A percentile compares a stretch with the other conserved stretches of the same genome.
Conservation (phyloP, 192 early-diverging fungal species). For the Dimargaris xerosporica region DNA sequence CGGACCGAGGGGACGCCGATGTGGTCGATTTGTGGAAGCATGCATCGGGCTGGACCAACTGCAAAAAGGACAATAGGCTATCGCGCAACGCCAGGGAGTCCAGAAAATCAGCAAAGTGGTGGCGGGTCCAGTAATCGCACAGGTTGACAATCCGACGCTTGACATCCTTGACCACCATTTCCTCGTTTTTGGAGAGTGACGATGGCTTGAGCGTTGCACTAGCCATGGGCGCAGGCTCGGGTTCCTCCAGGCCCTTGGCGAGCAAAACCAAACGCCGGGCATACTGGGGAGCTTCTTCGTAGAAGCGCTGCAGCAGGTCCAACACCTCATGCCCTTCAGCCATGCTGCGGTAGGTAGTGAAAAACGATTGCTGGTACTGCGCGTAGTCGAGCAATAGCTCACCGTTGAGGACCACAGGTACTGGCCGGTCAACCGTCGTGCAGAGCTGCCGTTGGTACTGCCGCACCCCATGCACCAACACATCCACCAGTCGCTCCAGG, state of each 20-base stretch:
- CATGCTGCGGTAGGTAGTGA: constrained; percentile 6
- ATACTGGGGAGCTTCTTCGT: neutral
- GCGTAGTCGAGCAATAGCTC: constrained; percentile 7
- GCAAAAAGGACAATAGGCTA: constrained; percentile 26
- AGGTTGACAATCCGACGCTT: constrained; percentile 33
- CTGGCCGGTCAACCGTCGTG: neutral
- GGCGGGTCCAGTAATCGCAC: constrained; percentile 42
- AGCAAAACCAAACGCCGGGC: neutral
- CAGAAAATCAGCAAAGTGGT: constrained; percentile 44
- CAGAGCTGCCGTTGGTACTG: constrained; percentile 12
- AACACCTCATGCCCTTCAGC: neutral
- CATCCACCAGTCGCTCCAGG: constrained; percentile 33
- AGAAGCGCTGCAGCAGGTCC: neutral
- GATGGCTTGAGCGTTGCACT: neutral
- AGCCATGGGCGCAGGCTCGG: neutral
- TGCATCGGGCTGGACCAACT: constrained; percentile 9
- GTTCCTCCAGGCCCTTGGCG: neutral
- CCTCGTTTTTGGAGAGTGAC: neutral
- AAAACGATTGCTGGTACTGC: constrained; percentile 10
- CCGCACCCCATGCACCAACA: constrained; percentile 40
- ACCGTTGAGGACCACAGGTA: neutral
- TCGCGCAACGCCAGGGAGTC: constrained; percentile 38
- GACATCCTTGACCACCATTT: constrained; percentile 16
- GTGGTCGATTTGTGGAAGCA: neutral
- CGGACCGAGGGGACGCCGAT: neutral